Base-by-base conservation (phyloP, 176 grass and related monocot genomes). In the Oryza meyeriana region DNA sequence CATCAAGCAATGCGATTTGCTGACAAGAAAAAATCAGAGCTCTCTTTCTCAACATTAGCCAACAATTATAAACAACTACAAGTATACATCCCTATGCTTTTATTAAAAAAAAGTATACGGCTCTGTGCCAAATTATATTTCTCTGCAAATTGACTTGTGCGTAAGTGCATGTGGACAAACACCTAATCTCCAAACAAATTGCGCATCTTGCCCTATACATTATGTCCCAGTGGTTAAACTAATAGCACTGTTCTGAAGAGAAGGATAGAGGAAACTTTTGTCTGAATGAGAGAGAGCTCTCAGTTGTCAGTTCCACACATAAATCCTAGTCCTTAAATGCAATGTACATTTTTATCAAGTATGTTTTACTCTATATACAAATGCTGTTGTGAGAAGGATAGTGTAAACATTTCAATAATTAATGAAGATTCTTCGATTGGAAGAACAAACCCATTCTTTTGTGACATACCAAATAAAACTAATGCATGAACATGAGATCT, bases 151-250 rank as follows among this genome's bases (percentile, higher is more conserved):
- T 90, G 88, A 90, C 84, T 90, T 83, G 79, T 27, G 79, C 79
- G n/a, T 75, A 64, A 38, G 61, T 90, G 83, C 88, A 90, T 90
- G 88, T 90, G 88, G 74, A 52, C 47, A 83, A 83, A 33, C 84
- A 83, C 79, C 88, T 86, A 83, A 86, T 90, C 75, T 34, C 41
- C 74, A 63, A 63, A 83, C 69, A 69, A 83, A 79, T 63, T 90
- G 29, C 26, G 84, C 84, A 86, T 90, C 79, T 90, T 61, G 61
- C 24, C 12, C 39, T 36, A 89, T 76, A 75, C 36, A 85, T 50
- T 85, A 85, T 62, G 64, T 22, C 14, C 76, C 41, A 70, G 48
- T 33, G 64, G 8, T 64, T 89, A 81, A 85, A 81, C 70, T 64
- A 85, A 71, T 40, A 26, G 25, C 76, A n/a, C 40, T 75, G 48